Evolutionary conservation across 805 yeast genomes (phyloP), one percentile per base, ranked within the genome.

Genomic region (Lipomyces yamanashiensis): DNA sequence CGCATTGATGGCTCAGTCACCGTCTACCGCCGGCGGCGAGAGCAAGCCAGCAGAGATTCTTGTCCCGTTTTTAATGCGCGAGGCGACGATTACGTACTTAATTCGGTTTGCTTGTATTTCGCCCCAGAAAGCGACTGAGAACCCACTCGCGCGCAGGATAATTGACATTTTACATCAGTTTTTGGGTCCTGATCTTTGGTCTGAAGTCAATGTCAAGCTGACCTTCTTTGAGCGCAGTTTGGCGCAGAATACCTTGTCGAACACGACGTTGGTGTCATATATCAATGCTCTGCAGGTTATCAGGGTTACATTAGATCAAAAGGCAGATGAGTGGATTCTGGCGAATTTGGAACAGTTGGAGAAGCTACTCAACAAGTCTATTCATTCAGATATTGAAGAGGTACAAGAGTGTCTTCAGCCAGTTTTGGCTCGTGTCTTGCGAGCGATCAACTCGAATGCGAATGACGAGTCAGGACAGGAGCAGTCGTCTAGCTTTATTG

Each of bases 211-310:
- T n/a, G 92, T 95, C 19, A 90, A 90, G 70, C 79, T 95, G 40
- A 84, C 87, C 0, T 92, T 90, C 75, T 95, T 95, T 73, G 99
- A 95, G 69, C 86, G 95, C 67, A 90, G 92, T 71, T 77, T 95
- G 59, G 85, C 89, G 19, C 86, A 90, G 37, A 86, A 90, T 61
- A 97, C 93, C 67, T 83, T 91, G 13, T 82, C 85, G 41, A 87
- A 87, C 64, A 71, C 74, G 2, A 73, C 72, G 23, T 81, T 89
- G 47, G 74, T 91, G 28, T 90, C 92, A 1, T 88, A 89, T 70
- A 79, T 92, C 71, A 96, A 95, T 76, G 96, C 99, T 0, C 77
- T 96, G 55, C 97, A 91, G 74, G 98, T 95, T 0, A 80, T 95
- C 51, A 87, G 88, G 10, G 89, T 92, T 51, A 91, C 92, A 0